Evolutionary conservation across 305 asterid species (phyloP).

Genomic region (Solanum hybrid): DNA sequence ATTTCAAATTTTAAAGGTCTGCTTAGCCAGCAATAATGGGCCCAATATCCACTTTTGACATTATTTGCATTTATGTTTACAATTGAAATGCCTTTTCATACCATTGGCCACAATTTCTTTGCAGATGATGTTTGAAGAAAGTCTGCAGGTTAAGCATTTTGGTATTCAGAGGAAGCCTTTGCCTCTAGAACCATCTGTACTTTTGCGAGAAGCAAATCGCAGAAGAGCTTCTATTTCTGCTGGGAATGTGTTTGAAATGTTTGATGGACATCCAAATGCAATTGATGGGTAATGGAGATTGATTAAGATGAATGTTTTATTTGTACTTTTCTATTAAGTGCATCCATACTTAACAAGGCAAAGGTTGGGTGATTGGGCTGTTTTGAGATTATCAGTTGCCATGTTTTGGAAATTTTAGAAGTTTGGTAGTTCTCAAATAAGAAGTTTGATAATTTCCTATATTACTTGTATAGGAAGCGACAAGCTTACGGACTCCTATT

Average conservation of each 20-base stretch:
- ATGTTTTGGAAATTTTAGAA: neutral
- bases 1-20: neutral
- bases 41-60: neutral
- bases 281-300: conserved; percentile 54
- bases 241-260: conserved; percentile 79
- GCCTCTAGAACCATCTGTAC: conserved; percentile 94
- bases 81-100: neutral
- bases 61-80: neutral
- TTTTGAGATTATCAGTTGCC: neutral
- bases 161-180: conserved; percentile 94
- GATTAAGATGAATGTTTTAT: conserved; percentile 7
- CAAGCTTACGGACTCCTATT: neutral
- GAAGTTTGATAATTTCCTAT: neutral
- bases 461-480: neutral
- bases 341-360: neutral
- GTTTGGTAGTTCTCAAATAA: neutral
- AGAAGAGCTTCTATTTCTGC: conserved; percentile 98
- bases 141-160: conserved; percentile 66
- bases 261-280: conserved; percentile 62
- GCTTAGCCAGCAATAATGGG: neutral
- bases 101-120: neutral
- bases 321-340: neutral
- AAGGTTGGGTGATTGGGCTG: neutral
- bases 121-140: conserved; percentile 88
- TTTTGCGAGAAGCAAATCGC: conserved; percentile 97